These are phyloP conservation scores for Pichia sp. DNA, from an alignment of 1,139 yeast genomes.

Conservation along the genomic window DNA sequence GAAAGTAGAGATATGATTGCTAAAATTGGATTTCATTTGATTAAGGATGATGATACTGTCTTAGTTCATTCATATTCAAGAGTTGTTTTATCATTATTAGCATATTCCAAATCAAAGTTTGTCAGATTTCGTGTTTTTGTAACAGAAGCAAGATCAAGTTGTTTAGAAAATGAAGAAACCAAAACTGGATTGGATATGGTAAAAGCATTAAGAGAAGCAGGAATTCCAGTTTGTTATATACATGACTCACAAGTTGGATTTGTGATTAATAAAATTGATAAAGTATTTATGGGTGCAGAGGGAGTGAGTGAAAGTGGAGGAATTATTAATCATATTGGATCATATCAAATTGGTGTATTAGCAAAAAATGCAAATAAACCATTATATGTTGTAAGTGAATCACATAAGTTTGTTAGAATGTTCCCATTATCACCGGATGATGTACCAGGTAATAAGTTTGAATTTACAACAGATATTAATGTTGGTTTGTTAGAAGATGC, in stretches of 20 bases:
- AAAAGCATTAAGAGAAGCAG: conserved; percentile 56
- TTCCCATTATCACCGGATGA: conserved; percentile 94
- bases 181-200: conserved; percentile 73
- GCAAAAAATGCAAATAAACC: conserved; percentile 91
- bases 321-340: conserved; percentile 90
- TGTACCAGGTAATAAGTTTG: conserved; percentile 47
- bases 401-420: conserved; percentile 93
- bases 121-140: conserved; percentile 85
- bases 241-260: conserved; percentile 94
- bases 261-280: conserved; percentile 85
- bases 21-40: conserved; percentile 78
- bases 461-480: conserved; percentile 37
- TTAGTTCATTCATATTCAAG: conserved; percentile 90
- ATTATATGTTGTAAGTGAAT: conserved; percentile 87
- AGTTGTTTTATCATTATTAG: conserved; percentile 73
- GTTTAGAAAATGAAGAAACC: conserved; percentile 26
- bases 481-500: conserved; percentile 26
- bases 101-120: conserved; percentile 66
- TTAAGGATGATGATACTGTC: conserved; percentile 86
- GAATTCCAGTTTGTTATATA: conserved; percentile 85
- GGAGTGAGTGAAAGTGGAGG: conserved; percentile 99
- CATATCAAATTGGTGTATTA: conserved; percentile 89
- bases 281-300: conserved; percentile 94
- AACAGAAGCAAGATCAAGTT: conserved; percentile 88
- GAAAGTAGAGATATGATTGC: conserved; percentile 86